phyloP scores from a whole-genome alignment of 2,329 filamentous ascomycete genomes.

The Alternaria brassicicola region DNA sequence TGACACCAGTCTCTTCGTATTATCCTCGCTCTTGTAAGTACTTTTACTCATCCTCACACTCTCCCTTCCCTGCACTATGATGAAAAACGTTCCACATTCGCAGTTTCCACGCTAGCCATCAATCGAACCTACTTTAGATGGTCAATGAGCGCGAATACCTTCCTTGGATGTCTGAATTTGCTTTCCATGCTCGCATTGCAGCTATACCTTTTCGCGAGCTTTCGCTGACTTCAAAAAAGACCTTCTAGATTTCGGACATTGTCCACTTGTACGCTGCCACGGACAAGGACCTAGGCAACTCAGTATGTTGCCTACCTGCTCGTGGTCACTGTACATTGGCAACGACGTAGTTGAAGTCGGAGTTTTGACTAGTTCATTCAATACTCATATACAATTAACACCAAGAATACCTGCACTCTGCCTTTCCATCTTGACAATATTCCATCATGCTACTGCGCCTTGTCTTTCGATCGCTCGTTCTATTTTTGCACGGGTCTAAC shows the following conservation, averaged over 20 bases:
- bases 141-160: conserved; percentile 70
- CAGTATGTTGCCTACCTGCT: not conserved
- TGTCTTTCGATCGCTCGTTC: not conserved
- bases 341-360: not conserved
- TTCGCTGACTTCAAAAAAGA: conserved; percentile 4
- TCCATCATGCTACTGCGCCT: conserved; percentile 4
- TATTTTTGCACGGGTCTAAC: conserved; percentile 20
- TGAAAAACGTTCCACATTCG: conserved; percentile 79
- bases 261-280: conserved; percentile 1
- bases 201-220: not conserved
- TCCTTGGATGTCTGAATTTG: conserved; percentile 79
- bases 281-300: not conserved
- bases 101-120: conserved; percentile 85
- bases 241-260: conserved; percentile 8
- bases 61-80: conserved; percentile 55
- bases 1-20: not conserved
- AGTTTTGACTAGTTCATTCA: conserved; percentile 12
- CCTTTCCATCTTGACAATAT: not conserved
- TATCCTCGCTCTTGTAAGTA: conserved; percentile 8
- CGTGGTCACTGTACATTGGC: not conserved
- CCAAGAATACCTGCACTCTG: conserved; percentile 2
- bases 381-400: conserved; percentile 11
- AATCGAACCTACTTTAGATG: conserved; percentile 66
- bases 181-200: conserved; percentile 1
- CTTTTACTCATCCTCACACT: not conserved